Evolutionary conservation across 2,329 filamentous ascomycete genomes (phyloP).

Genomic region (Mollisia scopiformis): DNA sequence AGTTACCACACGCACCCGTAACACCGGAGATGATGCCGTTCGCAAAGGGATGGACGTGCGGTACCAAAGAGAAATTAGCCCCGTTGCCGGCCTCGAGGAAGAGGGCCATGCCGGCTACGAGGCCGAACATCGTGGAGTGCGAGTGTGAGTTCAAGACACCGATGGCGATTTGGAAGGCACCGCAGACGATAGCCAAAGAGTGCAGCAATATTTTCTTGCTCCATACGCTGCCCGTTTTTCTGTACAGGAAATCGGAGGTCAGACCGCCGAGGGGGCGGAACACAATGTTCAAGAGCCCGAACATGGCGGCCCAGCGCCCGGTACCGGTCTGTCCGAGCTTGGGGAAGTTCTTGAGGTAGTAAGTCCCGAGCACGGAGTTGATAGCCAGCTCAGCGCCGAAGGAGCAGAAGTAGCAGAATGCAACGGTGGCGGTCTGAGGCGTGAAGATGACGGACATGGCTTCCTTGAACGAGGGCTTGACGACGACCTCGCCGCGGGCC

Average conservation of each 20-base stretch:
- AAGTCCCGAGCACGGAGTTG: slow-evolving; percentile 61
- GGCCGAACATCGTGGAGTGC: slow-evolving; percentile 70
- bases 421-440: slow-evolving; percentile 57
- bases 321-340: slow-evolving; percentile 57
- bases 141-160: slow-evolving; percentile 64
- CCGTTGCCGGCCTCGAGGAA: slow-evolving; percentile 88
- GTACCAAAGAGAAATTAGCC: slow-evolving; percentile 83
- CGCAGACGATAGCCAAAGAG: slow-evolving; percentile 56
- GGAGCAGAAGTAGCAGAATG: slow-evolving; percentile 62
- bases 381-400: slow-evolving; percentile 66
- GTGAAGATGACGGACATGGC: slow-evolving; percentile 50
- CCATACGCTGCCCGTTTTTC: slow-evolving; percentile 53
- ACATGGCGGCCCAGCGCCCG: slow-evolving; percentile 71
- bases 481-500: slow-evolving; percentile 53
- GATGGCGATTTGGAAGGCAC: slow-evolving; percentile 64
- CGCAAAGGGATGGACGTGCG: slow-evolving; percentile 78
- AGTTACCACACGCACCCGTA: slow-evolving; percentile 79
- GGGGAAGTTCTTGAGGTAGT: slow-evolving; percentile 64
- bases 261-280: slow-evolving; percentile 69
- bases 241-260: slow-evolving; percentile 46
- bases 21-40: slow-evolving; percentile 79
- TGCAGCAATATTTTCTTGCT: slow-evolving; percentile 66
- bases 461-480: slow-evolving; percentile 58
- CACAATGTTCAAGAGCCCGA: slow-evolving; percentile 73
- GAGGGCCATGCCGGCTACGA: slow-evolving; percentile 76